Base-by-base conservation (phyloP, 1,139 yeast genomes). In the Diutina mesorugosa region DNA sequence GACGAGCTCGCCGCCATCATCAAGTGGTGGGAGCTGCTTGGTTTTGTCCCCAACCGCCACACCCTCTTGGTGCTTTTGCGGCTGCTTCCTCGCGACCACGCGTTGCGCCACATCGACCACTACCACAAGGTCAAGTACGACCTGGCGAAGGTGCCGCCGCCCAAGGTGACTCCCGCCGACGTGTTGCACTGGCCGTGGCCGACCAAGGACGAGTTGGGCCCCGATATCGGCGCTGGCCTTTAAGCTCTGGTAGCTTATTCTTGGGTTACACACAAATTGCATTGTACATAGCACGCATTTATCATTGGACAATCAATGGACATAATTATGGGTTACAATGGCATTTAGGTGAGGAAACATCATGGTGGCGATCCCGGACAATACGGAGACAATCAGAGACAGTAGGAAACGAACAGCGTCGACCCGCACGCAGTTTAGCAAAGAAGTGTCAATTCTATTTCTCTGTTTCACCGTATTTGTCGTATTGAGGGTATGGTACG, bases 21-120 rank as follows among this genome's bases (percentile, higher is more conserved):
- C 47, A 73, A 75, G 46, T 78, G 84, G 80, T 80, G 90, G 84
- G 83, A 80, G 53, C 67, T 71, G n/a, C 64, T 84, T 21, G 67
- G 72, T 16, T 80, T 77, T 59, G 66, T 62, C 1, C 86, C 91
- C 0, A 66, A 69, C 29, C 62, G 64, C n/a, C 61, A 61, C 10
- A 69, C 81, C 0, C 67, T 82, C 45, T 60, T 71, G 45, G 59
- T 68, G 56, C 62, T 78, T 10, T 65, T 79, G 29, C 65, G 69
- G 6, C 66, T 80, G 6, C 63, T 77, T 18, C 84, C 73, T n/a
- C 60, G 46, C 59, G 79, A 66, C 58, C 73, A 67, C 67, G 73
- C 70, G 57, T 65, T 58, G 58, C 67, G 80, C 57, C 74, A 77
- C 58, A 67, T 78, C 51, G 60, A 62, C 51, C 83, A 79, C 62